These are phyloP conservation scores for Fagus sylvatica DNA, from an alignment of 306 rosid genomes.

Conservation along the genomic window DNA sequence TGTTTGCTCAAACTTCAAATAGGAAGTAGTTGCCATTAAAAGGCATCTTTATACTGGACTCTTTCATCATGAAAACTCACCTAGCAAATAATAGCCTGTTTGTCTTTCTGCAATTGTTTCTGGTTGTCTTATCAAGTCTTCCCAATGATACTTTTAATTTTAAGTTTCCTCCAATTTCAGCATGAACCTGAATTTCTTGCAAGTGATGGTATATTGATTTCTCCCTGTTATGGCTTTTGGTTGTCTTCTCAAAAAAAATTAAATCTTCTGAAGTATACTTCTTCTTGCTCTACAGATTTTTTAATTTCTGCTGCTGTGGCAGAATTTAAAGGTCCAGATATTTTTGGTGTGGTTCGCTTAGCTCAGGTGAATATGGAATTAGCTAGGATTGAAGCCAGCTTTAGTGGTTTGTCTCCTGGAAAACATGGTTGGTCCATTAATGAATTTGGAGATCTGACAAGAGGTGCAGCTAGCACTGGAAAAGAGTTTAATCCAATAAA, in stretches of 20 bases:
- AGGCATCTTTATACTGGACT: background rate
- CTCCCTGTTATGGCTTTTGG: slow-evolving; percentile 7
- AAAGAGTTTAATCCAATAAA: slow-evolving; percentile 53
- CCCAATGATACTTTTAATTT: background rate
- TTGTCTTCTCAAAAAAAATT: background rate
- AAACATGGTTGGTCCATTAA: slow-evolving; percentile 95
- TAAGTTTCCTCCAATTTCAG: background rate
- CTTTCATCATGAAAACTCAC: slow-evolving; percentile 2
- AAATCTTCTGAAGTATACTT: slow-evolving; percentile 9
- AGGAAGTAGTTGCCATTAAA: background rate
- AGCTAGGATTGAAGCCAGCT: slow-evolving; percentile 86
- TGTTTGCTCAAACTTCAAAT: background rate
- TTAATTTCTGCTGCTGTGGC: slow-evolving; percentile 85
- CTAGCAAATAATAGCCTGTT: slow-evolving; percentile 1
- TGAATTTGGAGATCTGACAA: slow-evolving; percentile 86
- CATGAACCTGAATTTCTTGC: background rate
- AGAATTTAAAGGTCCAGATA: slow-evolving; percentile 87
- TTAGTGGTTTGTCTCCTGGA: slow-evolving; percentile 81
- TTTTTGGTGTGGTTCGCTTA: slow-evolving; percentile 86
- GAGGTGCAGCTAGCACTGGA: slow-evolving; percentile 91
- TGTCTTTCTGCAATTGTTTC: slow-evolving; percentile 14
- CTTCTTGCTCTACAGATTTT: slow-evolving; percentile 62
- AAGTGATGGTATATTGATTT: background rate
- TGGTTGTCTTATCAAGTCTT: background rate
- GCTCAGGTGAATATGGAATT: slow-evolving; percentile 92